Evolutionary conservation across 75 land plant genomes (phyloP), one percentile per base, ranked within the genome.

Genomic region (Larix kaempferi): DNA sequence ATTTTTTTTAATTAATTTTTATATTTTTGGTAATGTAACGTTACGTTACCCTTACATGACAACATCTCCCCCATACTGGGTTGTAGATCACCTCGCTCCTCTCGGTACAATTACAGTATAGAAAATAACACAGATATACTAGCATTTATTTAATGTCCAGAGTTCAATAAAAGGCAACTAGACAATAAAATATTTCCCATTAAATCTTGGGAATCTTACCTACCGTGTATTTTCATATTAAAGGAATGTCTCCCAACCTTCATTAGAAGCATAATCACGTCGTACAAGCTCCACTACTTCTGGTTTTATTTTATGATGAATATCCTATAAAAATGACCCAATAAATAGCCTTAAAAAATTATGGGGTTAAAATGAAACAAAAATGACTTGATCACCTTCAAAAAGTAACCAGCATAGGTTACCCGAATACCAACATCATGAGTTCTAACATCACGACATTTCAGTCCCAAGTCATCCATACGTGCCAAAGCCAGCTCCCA

Each of bases 381-480:
- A 41, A 69, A 39, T n/a, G 11, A 69, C 73, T 21, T 21, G 41
- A 11, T 59, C 14, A 8, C 44, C n/a, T 21, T 76, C 26, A 35
- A 27, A 74, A 54, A 58, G 64, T 23, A 63, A 25, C 5, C 52
- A 29, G 33, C 0, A 21, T 26, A 49, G 1, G n/a, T 13, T n/a
- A 92, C 99, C 95, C 94, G 99, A 78, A 97, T 97, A 82, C 99
- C 99, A 81, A 98, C 99, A 85, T 97, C 99, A 49, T 98, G 94
- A 15, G 99, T 97, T 74, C 99, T 84, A 77, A 97, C 99, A 85
- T 97, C 99, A 22, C 99, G 93, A 74, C 99, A 97, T 75, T 97
- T 97, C 71, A 97, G 86, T 41, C 99, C 99, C 81, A 97, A 82
- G 84, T 97, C 99, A 66, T 95, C 95, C 99, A 97, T 97, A 12